A percentile compares a stretch with the other conserved stretches of the same genome.
phyloP scores from a whole-genome alignment of 345 rosid genomes.

The Luvunga scandens region DNA sequence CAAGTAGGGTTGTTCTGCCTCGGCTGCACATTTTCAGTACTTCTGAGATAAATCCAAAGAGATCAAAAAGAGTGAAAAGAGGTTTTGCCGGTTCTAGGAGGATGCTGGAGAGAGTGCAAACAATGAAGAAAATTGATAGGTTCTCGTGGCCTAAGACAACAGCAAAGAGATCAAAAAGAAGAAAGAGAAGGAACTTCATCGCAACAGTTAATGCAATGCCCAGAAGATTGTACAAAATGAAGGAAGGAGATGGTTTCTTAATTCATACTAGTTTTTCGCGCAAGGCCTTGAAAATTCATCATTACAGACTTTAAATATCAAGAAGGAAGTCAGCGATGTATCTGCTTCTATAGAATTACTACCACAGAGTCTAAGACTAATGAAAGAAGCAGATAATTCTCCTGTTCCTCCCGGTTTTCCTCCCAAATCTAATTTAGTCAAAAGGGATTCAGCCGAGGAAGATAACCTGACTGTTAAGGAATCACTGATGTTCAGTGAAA shows the following conservation, averaged over 20 bases:
- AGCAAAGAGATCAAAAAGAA: background rate
- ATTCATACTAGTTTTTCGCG: too few relatives aligned
- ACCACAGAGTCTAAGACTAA: background rate
- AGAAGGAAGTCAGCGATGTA: background rate
- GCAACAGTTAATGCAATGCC: background rate
- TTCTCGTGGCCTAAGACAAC: background rate
- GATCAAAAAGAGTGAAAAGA: background rate
- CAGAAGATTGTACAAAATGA: background rate
- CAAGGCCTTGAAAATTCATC: background rate
- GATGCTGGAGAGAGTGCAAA: background rate
- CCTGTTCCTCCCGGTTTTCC: conserved; percentile 14
- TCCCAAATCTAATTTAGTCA: conserved; percentile 3
- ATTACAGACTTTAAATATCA: background rate
- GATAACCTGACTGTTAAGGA: background rate
- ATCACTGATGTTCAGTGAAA: background rate
- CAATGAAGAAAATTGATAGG: background rate
- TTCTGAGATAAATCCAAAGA: background rate
- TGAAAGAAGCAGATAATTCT: conserved; percentile 7
- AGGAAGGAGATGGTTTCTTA: background rate
- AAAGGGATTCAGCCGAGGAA: background rate
- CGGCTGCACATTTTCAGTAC: background rate
- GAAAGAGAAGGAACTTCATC: background rate
- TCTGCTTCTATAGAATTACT: background rate
- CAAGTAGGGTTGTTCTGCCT: background rate
- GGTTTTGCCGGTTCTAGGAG: background rate